Evolutionary conservation across 2,329 filamentous ascomycete genomes (phyloP).

Genomic region (Colletotrichum brevisporum): DNA sequence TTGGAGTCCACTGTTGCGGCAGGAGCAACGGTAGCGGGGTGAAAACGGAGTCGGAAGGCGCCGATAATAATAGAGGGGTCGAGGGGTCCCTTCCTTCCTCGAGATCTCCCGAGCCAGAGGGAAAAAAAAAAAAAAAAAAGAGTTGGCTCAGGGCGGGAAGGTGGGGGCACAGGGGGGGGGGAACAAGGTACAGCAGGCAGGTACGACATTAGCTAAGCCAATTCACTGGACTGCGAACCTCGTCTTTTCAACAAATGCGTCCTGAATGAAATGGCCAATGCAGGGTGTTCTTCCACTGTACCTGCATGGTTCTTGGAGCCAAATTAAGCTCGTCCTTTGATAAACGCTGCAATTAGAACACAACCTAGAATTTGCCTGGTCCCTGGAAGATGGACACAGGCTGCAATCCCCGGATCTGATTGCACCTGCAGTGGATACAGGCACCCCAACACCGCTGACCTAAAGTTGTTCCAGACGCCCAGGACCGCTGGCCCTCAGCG

Average conservation of each 20-base stretch:
- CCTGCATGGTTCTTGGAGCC: not conserved
- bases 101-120: not conserved
- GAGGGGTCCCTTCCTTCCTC: conserved; percentile 9
- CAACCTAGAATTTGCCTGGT: not conserved
- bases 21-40: conserved; percentile 27
- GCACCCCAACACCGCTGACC: not conserved
- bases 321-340: not conserved
- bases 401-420: too few species aligned
- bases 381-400: too few species aligned
- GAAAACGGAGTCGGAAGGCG: conserved; percentile 25
- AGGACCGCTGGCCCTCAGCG: not conserved
- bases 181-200: too few species aligned
- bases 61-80: conserved; percentile 32
- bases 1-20: conserved; percentile 6
- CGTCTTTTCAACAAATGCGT: too few species aligned
- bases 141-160: conserved; percentile 18
- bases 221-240: too few species aligned
- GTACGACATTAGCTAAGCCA: too few species aligned
- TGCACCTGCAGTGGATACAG: not conserved
- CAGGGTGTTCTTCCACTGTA: too few species aligned
- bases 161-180: conserved; percentile 10
- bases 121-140: not conserved
- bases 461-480: not conserved
- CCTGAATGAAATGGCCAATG: too few species aligned
- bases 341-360: not conserved